A percentile compares a stretch with the other conserved stretches of the same genome.
phyloP scores from a whole-genome alignment of 805 yeast genomes.

The Nakazawaea anatomiae region DNA sequence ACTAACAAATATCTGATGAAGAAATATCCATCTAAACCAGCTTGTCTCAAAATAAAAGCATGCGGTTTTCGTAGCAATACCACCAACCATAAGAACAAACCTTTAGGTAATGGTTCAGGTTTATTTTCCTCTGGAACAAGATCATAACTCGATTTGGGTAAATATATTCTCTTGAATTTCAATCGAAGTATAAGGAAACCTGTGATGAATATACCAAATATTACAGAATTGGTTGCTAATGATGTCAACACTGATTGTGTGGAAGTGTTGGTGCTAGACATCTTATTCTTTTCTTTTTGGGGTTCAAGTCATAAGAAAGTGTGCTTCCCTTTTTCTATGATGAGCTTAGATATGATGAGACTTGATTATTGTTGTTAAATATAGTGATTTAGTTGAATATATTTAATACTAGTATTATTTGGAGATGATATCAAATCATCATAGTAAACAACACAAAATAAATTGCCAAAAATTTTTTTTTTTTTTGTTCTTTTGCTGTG shows the following conservation, averaged over 20 bases:
- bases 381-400: too few species aligned
- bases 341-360: too few species aligned
- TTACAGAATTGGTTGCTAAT: slow-evolving; percentile 56
- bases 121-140: slow-evolving; percentile 51
- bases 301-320: neutral
- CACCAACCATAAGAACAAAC: slow-evolving; percentile 64
- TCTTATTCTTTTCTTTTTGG: slow-evolving; percentile 1
- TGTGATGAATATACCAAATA: slow-evolving; percentile 56
- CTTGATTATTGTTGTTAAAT: too few species aligned
- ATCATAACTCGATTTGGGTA: slow-evolving; percentile 69
- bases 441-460: too few species aligned
- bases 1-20: slow-evolving; percentile 72
- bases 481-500: too few species aligned
- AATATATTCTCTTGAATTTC: slow-evolving; percentile 67
- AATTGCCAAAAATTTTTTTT: too few species aligned
- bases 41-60: slow-evolving; percentile 71
- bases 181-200: slow-evolving; percentile 64
- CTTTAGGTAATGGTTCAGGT: slow-evolving; percentile 71
- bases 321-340: neutral
- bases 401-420: too few species aligned
- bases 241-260: slow-evolving; percentile 74
- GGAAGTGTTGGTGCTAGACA: slow-evolving; percentile 40
- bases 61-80: slow-evolving; percentile 64
- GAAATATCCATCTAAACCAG: slow-evolving; percentile 93
- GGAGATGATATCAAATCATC: too few species aligned